Evolutionary conservation across 352 stramenopile genomes (phyloP).

Genomic region (Globisporangium nunn): DNA sequence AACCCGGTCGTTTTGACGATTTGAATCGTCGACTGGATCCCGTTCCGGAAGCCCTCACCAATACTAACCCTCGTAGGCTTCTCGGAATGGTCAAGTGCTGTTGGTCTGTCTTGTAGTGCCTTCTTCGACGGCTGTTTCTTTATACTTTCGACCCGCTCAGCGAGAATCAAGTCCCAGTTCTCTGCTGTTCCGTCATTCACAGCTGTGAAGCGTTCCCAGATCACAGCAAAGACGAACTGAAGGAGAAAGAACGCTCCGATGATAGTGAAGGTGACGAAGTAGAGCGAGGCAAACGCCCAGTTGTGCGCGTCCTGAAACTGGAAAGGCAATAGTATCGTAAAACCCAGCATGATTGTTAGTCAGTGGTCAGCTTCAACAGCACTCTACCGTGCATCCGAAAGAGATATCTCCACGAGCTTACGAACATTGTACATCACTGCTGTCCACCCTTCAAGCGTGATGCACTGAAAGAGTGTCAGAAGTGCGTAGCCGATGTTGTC

Average conservation of each 20-base stretch:
- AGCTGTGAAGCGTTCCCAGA: slow-evolving; percentile 53
- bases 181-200: slow-evolving; percentile 31
- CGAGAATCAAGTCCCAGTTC: slow-evolving; percentile 31
- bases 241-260: slow-evolving; percentile 80
- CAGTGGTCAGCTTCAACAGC: neutral
- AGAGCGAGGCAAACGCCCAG: slow-evolving; percentile 40
- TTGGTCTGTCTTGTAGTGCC: neutral
- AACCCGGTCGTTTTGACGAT: slow-evolving; percentile 15
- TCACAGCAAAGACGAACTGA: slow-evolving; percentile 79
- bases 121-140: slow-evolving; percentile 1
- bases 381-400: neutral
- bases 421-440: slow-evolving; percentile 81
- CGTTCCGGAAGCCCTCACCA: slow-evolving; percentile 7
- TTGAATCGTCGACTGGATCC: slow-evolving; percentile 13
- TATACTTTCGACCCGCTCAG: slow-evolving; percentile 17
- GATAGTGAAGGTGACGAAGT: slow-evolving; percentile 77
- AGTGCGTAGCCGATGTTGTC: slow-evolving; percentile 77
- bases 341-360: slow-evolving; percentile 4
- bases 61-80: slow-evolving; percentile 7
- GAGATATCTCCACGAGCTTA: slow-evolving; percentile 1
- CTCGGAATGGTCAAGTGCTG: neutral
- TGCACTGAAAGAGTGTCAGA: slow-evolving; percentile 82
- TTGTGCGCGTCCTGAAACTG: slow-evolving; percentile 27
- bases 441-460: slow-evolving; percentile 88
- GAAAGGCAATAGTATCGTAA: neutral